phyloP scores from a whole-genome alignment of 805 yeast genomes.

The Candida glaebosa region DNA sequence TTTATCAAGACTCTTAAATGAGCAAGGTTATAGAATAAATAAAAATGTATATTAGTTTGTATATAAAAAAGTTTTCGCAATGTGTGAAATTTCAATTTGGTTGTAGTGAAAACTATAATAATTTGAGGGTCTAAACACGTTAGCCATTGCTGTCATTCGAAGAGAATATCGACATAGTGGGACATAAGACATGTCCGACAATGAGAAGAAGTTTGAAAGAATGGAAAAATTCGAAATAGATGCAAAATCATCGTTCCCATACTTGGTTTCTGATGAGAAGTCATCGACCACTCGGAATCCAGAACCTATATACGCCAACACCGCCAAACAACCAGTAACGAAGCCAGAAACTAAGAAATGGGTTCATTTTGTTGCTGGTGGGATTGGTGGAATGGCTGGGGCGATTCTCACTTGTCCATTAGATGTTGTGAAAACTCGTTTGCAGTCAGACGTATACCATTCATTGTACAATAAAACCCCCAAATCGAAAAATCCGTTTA shows the following conservation, averaged over 20 bases:
- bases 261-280: slow-evolving; percentile 69
- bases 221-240: slow-evolving; percentile 42
- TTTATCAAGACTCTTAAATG: slow-evolving; percentile 76
- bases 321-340: slow-evolving; percentile 4
- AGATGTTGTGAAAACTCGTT: slow-evolving; percentile 92
- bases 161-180: neutral
- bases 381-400: slow-evolving; percentile 97
- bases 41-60: slow-evolving; percentile 3
- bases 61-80: slow-evolving; percentile 1
- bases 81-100: neutral
- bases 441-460: slow-evolving; percentile 84
- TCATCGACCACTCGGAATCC: slow-evolving; percentile 50
- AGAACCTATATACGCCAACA: slow-evolving; percentile 16
- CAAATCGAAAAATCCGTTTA: slow-evolving; percentile 32
- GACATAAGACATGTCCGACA: neutral
- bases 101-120: no score
- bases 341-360: slow-evolving; percentile 29
- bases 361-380: slow-evolving; percentile 91
- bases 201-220: neutral
- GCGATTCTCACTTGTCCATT: slow-evolving; percentile 92
- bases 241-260: slow-evolving; percentile 57
- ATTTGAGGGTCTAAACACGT: no score
- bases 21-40: neutral
- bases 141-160: no score
- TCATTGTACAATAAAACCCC: slow-evolving; percentile 49